A percentile compares a stretch with the other conserved stretches of the same genome.
Conservation (phyloP, 2,329 filamentous ascomycete species). For the Beauveria caledonica region DNA sequence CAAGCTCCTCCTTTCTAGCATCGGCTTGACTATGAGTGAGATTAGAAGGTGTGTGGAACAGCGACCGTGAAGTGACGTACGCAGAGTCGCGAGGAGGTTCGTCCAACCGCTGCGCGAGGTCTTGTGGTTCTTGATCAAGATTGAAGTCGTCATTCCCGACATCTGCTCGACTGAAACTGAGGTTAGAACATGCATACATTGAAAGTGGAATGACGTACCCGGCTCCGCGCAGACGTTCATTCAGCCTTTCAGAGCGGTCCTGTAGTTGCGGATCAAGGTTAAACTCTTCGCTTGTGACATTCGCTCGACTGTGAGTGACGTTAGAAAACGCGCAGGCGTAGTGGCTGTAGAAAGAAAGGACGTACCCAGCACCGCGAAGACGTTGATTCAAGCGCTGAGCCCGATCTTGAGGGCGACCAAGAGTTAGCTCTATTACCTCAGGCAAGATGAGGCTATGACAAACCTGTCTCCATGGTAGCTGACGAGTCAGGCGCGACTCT, state of each 20-base stretch:
- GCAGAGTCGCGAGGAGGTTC: slow-evolving; percentile 57
- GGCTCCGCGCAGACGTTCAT: slow-evolving; percentile 56
- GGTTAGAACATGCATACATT: too few relatives aligned
- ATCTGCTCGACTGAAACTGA: too few relatives aligned
- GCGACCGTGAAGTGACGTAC: slow-evolving; percentile 30
- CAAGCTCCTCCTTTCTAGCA: slow-evolving; percentile 31
- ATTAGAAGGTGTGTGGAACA: background rate
- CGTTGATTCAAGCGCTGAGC: slow-evolving; percentile 50
- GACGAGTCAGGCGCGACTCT: background rate
- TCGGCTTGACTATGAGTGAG: slow-evolving; percentile 39
- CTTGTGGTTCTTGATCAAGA: background rate
- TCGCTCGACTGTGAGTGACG: slow-evolving; percentile 36
- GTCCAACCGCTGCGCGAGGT: slow-evolving; percentile 39
- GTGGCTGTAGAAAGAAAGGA: slow-evolving; percentile 2
- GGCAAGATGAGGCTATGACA: background rate
- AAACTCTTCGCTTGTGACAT: slow-evolving; percentile 51
- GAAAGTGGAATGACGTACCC: slow-evolving; percentile 36
- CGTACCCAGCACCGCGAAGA: slow-evolving; percentile 56
- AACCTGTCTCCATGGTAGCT: slow-evolving; percentile 3
- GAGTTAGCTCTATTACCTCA: background rate
- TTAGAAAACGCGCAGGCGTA: background rate
- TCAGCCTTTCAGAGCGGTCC: slow-evolving; percentile 35
- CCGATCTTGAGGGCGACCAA: background rate
- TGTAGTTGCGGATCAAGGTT: slow-evolving; percentile 30
- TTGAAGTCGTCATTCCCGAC: too few relatives aligned